These are phyloP conservation scores for Fistulinella cinereoalba DNA, from an alignment of 1,284 basidiomycete genomes.

Conservation along the genomic window DNA sequence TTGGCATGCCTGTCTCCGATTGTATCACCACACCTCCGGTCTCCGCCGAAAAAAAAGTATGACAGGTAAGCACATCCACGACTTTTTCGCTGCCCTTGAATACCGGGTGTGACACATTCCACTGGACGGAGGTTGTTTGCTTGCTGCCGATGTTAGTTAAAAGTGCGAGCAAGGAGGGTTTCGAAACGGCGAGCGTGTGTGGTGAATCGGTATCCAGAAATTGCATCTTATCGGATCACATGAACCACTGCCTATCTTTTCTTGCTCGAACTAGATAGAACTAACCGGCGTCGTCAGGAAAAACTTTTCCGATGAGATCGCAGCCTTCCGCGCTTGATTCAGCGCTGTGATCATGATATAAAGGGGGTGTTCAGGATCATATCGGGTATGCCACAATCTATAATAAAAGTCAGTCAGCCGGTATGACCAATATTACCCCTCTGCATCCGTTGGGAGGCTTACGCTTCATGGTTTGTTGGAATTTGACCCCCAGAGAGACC, in stretches of 20 bases:
- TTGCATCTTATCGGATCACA: constrained; percentile 37
- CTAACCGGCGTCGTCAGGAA: constrained; percentile 56
- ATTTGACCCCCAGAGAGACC: constrained; percentile 52
- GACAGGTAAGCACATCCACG: constrained; percentile 62
- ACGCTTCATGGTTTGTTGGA: constrained; percentile 64
- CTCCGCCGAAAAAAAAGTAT: constrained; percentile 41
- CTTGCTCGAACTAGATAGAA: constrained; percentile 1
- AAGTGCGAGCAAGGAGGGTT: constrained; percentile 63
- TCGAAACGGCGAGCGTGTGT: constrained; percentile 56
- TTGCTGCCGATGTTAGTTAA: constrained; percentile 61
- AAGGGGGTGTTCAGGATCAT: constrained; percentile 47
- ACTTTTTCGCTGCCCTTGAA: constrained; percentile 50
- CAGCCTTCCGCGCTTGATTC: constrained; percentile 60
- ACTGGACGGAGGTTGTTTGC: constrained; percentile 33
- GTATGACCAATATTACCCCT: no score
- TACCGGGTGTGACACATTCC: constrained; percentile 46
- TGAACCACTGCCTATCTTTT: not conserved
- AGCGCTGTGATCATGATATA: constrained; percentile 53
- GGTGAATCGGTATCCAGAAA: constrained; percentile 43
- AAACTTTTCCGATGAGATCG: constrained; percentile 41
- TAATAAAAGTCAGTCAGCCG: constrained; percentile 4
- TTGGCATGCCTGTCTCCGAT: constrained; percentile 40
- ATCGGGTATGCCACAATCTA: constrained; percentile 61
- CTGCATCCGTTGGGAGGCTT: not conserved
- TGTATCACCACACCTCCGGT: constrained; percentile 43